Conservation (phyloP, 1,284 basidiomycete genomes). For the Leccinum insolens region DNA sequence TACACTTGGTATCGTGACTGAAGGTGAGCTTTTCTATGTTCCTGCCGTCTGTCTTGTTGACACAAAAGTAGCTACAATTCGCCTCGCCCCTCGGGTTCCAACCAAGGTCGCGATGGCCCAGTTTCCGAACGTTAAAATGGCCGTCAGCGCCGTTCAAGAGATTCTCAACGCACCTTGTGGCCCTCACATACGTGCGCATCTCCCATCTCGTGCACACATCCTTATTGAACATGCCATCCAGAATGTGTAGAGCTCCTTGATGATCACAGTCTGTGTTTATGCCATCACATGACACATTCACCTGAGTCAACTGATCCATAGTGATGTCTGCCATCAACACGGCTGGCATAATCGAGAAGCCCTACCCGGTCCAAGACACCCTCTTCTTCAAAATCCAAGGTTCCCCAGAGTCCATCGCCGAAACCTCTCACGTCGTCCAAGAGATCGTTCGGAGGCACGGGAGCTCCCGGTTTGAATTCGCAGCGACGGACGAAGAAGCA, state of each 20-base stretch:
- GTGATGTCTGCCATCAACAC: slow-evolving; percentile 83
- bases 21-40: slow-evolving; percentile 44
- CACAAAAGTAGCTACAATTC: slow-evolving; percentile 63
- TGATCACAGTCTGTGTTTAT: slow-evolving; percentile 52
- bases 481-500: no score
- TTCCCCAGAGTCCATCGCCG: no score
- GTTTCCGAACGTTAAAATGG: slow-evolving; percentile 62
- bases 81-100: slow-evolving; percentile 42
- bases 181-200: slow-evolving; percentile 53
- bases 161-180: slow-evolving; percentile 72
- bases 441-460: no score
- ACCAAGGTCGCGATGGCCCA: slow-evolving; percentile 41
- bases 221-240: slow-evolving; percentile 34
- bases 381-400: no score
- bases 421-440: no score
- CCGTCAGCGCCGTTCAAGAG: slow-evolving; percentile 77
- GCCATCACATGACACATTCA: background rate
- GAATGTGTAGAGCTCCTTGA: slow-evolving; percentile 87
- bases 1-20: slow-evolving; percentile 79
- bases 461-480: no score
- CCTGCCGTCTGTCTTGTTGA: slow-evolving; percentile 1
- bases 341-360: slow-evolving; percentile 55
- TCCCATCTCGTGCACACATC: slow-evolving; percentile 3
- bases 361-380: slow-evolving; percentile 64
- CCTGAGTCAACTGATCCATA: slow-evolving; percentile 19